A percentile compares a stretch with the other conserved stretches of the same genome.
phyloP scores from a whole-genome alignment of 331 rosid species.

The Malus hybrid region DNA sequence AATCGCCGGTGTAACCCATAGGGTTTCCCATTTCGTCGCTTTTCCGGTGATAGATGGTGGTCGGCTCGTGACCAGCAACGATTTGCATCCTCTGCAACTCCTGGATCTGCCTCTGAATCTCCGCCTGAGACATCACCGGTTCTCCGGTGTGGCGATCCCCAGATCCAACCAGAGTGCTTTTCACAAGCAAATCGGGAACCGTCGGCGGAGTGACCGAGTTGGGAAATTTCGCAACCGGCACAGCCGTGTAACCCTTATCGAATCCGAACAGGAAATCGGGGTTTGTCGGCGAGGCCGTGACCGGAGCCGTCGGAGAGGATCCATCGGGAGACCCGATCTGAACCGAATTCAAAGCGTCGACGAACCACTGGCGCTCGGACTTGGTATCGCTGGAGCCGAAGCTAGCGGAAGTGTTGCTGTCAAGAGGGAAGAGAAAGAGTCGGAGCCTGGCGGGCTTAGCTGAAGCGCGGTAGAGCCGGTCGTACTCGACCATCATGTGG shows the following conservation, averaged over 20 bases:
- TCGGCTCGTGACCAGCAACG: conserved; percentile 35
- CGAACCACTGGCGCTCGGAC: conserved; percentile 70
- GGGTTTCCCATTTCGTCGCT: conserved; percentile 30
- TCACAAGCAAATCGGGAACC: conserved; percentile 23
- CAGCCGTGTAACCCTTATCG: conserved; percentile 36
- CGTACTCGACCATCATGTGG: conserved; percentile 80
- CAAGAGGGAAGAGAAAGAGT: conserved; percentile 52
- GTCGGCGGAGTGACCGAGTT: conserved; percentile 22
- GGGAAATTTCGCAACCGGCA: conserved; percentile 24
- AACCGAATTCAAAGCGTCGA: conserved; percentile 76
- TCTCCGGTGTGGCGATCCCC: conserved; percentile 44
- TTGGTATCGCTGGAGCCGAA: conserved; percentile 31
- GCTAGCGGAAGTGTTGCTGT: conserved; percentile 10
- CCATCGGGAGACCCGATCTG: conserved; percentile 39
- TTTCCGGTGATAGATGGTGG: conserved; percentile 24
- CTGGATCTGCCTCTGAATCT: conserved; percentile 46
- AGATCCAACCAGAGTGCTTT: conserved; percentile 26
- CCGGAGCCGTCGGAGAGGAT: conserved; percentile 30
- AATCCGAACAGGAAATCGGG: conserved; percentile 82
- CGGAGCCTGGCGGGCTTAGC: conserved; percentile 67
- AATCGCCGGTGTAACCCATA: conserved; percentile 28
- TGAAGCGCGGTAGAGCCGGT: conserved; percentile 60
- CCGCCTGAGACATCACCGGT: conserved; percentile 23
- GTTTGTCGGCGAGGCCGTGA: conserved; percentile 14
- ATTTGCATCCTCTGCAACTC: conserved; percentile 51